Evolutionary conservation across 106 monocot genomes (phyloP), one percentile per base, ranked within the genome.

Genomic region (Dendrobium officinale): DNA sequence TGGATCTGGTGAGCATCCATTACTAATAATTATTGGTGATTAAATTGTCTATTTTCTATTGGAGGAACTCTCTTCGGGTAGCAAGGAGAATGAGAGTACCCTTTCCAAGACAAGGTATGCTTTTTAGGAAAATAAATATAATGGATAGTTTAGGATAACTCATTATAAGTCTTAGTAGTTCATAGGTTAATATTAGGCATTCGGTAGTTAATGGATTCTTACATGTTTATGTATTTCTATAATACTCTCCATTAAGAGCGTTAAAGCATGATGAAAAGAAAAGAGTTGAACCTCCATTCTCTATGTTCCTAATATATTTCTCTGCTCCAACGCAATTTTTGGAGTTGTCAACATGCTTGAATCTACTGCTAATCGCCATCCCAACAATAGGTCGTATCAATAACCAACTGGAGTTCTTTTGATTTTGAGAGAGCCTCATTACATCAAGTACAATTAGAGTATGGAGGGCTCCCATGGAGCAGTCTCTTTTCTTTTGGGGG

Each of bases 401-500:
- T 15, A 3, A 15, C 15, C 51, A 51, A 15, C n/a, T 22, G 22
- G 64, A 66, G 26, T 66, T 66, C n/a, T 66, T 66, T 66, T 66
- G n/a, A n/a, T 20, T 66, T 4, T 66, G 64, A n/a, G 64, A 22
- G 24, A 4, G 26, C 26, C 24, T 66, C 4, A 24, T 66, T 66
- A 22, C 79, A 24, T 54, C 73, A 48, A 75, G 56, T 37, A 79
- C 72, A 82, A 37, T 83, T 43, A 88, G 13, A 13, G 15, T 10
- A 13, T 51, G 51, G 51, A 1, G 51, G 51, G 51, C 51, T 51
- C 51, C 13, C 13, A 51, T 51, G 51, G 51, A 13, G 51, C 47
- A 72, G 80, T 6, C 7, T 66, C 80, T 86, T 79, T 66, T 9
- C 64, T 81, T 41, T 51, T 51, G 13, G 84, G 66, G 6, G 58